Evolutionary conservation across 495 filamentous ascomycete genomes (phyloP), one percentile per base, ranked within the genome.

Genomic region (Penicillium turbatum): DNA sequence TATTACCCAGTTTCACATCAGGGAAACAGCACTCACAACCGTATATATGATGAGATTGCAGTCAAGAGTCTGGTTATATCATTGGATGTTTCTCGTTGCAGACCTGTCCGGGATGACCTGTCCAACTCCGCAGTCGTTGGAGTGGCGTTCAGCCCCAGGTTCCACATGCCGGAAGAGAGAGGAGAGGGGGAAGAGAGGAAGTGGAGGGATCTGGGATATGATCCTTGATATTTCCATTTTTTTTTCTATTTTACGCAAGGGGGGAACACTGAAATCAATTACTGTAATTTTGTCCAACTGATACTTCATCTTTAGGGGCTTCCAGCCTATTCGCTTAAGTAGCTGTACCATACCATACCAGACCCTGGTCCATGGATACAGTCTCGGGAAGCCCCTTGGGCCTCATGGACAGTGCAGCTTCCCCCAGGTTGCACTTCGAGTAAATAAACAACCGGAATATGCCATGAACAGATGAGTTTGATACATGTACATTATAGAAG

Each of bases 111-210:
- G 47, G 38, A 13, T 40, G 38, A 45, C 42, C 42, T 39, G 30
- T 30, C 53, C 32, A 35, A 12, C 32, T 35, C 44, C 49, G 44
- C 37, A 46, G 51, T 60, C 24, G 29, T 57, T 31, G 43, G 46
- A 17, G 56, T 65, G 60, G 63, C 60, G 60, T 40, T 61, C 60
- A 59, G 63, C 61, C 63, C 56, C 61, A 57, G 57, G 48, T 37
- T 64, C 56, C 55, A 60, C 57, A 48, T 55, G 36, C 53, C 37
- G 38, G 35, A 48, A 48, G 51, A 38, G 55, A 54, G 48, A 36
- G 8, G 6, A 29, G 27, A 31, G 19, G 37, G 15, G 24, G 32
- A 27, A 26, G 21, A 36, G 47, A 34, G 10, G 15, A 35, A 12
- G 21, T 11, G 24, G 21, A 4, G 13, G 12, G 5, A 11, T 17